phyloP scores from a whole-genome alignment of 1,284 basidiomycete species.

The Cystobasidium slooffiae region DNA sequence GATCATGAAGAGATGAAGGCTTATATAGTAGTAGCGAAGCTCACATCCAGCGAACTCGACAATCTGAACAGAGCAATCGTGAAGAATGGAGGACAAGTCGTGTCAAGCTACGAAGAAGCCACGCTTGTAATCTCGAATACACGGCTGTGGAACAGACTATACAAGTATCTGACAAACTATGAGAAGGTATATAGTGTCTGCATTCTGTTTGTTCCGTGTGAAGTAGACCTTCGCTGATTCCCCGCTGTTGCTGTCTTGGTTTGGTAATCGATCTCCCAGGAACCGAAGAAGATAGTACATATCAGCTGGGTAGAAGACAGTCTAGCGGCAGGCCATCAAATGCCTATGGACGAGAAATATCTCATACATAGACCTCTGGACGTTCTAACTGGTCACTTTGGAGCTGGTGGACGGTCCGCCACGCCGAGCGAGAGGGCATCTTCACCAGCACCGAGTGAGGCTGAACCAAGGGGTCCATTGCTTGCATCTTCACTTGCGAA shows the following conservation, averaged over 20 bases:
- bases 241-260: neutral
- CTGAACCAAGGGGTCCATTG: neutral
- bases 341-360: constrained; percentile 38
- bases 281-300: constrained; percentile 37
- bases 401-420: constrained; percentile 2
- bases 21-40: constrained; percentile 38
- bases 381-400: neutral
- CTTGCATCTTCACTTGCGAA: neutral
- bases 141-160: constrained; percentile 29
- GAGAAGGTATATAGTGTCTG: constrained; percentile 15
- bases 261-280: constrained; percentile 13
- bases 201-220: neutral
- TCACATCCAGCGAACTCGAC: constrained; percentile 28
- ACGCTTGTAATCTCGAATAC: constrained; percentile 31
- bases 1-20: constrained; percentile 27
- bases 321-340: constrained; percentile 27
- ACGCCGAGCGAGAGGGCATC: constrained; percentile 8
- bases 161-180: constrained; percentile 19
- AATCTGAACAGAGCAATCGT: constrained; percentile 14
- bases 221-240: neutral
- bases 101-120: constrained; percentile 30
- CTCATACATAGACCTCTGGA: constrained; percentile 13
- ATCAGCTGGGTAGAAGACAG: constrained; percentile 40
- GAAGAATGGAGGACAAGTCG: constrained; percentile 30
- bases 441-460: constrained; percentile 13